Evolutionary conservation across 352 stramenopile species (phyloP).

Genomic region (Plasmopara halstedii): DNA sequence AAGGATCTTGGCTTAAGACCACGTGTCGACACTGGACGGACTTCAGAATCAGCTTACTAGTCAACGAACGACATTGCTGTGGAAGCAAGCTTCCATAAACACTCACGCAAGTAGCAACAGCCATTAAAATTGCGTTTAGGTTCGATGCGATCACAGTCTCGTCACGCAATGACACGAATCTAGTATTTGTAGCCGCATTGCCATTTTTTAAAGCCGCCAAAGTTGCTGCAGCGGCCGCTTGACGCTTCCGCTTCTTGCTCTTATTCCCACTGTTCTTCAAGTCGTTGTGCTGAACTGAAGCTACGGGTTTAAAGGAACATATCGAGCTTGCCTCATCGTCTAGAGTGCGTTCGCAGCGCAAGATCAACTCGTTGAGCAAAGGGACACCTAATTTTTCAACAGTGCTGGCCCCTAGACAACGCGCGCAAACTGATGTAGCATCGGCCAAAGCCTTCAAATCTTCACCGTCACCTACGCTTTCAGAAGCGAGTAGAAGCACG

Average conservation of each 20-base stretch:
- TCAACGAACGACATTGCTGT: conserved; percentile 27
- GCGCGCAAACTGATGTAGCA: conserved; percentile 41
- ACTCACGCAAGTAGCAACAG: conserved; percentile 46
- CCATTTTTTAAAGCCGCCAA: conserved; percentile 25
- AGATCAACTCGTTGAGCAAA: conserved; percentile 52
- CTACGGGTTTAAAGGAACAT: conserved; percentile 5
- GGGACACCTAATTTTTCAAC: conserved; percentile 65
- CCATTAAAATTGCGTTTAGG: conserved; percentile 38
- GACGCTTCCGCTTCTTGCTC: conserved; percentile 82
- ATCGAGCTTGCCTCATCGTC: conserved; percentile 16
- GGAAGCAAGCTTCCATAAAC: conserved; percentile 60
- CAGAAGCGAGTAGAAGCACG: conserved; percentile 48
- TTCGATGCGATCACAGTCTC: conserved; percentile 33
- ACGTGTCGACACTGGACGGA: conserved; percentile 23
- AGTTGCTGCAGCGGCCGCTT: conserved; percentile 44
- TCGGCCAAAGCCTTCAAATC: conserved; percentile 41
- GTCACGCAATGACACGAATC: conserved; percentile 55
- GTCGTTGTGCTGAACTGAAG: conserved; percentile 16
- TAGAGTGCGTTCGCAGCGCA: conserved; percentile 45
- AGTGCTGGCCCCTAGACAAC: conserved; percentile 51
- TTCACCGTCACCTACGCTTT: conserved; percentile 28
- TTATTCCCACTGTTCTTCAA: conserved; percentile 29
- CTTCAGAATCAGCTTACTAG: conserved; percentile 38
- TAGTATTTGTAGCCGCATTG: conserved; percentile 7
- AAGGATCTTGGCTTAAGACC: conserved; percentile 12